phyloP scores from a whole-genome alignment of 192 early-diverging fungal genomes.

The Diversispora eburnea region DNA sequence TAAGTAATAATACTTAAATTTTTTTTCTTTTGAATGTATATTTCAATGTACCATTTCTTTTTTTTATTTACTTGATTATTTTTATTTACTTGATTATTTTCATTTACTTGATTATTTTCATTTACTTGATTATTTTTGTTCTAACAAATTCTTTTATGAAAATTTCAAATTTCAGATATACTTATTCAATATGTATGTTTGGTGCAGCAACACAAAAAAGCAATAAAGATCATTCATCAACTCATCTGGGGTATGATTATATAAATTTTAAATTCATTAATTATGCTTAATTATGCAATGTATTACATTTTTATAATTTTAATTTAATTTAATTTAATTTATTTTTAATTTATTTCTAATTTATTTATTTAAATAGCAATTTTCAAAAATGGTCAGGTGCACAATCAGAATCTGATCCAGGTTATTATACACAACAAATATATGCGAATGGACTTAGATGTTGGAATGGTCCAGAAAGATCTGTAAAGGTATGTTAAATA shows the following conservation, averaged over 20 bases:
- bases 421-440: conserved; percentile 55
- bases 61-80: neutral
- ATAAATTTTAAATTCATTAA: neutral
- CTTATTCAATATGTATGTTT: conserved; percentile 68
- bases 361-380: conserved; percentile 32
- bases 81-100: too few species aligned
- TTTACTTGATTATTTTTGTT: neutral
- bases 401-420: conserved; percentile 28
- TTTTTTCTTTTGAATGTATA: neutral
- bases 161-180: conserved; percentile 66
- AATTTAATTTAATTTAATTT: neutral
- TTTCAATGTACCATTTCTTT: neutral
- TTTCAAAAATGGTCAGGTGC: conserved; percentile 51
- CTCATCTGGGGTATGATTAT: conserved; percentile 49
- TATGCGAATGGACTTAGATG: conserved; percentile 76
- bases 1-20: conserved; percentile 37
- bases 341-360: neutral
- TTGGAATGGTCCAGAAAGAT: conserved; percentile 94
- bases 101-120: neutral
- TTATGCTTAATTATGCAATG: too few species aligned
- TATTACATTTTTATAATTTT: too few species aligned
- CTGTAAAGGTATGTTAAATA: conserved; percentile 50
- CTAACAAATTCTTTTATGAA: neutral
- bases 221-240: conserved; percentile 54
- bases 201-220: conserved; percentile 72